These are phyloP conservation scores for Echeveria elegans DNA, from an alignment of 164 flowering plant species.

Conservation along the genomic window DNA sequence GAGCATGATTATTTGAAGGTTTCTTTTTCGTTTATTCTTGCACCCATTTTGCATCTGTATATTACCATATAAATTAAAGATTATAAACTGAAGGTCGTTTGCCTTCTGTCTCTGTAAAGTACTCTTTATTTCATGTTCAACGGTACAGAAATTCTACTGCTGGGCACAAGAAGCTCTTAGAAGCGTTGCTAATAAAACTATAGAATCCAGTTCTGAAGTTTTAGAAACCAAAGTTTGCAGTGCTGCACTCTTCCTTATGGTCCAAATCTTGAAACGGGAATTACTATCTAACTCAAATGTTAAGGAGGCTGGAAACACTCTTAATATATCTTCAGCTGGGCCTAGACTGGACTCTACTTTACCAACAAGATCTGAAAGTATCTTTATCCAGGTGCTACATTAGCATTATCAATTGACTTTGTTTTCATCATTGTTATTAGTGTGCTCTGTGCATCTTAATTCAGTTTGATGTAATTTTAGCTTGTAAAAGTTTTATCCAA, in stretches of 20 bases:
- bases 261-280: slow-evolving; percentile 88
- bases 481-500: background rate
- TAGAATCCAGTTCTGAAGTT: slow-evolving; percentile 41
- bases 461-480: background rate
- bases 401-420: background rate
- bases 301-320: slow-evolving; percentile 23
- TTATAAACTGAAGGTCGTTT: background rate
- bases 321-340: slow-evolving; percentile 33
- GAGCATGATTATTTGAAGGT: slow-evolving; percentile 83
- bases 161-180: slow-evolving; percentile 88
- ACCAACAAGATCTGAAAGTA: slow-evolving; percentile 46
- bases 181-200: slow-evolving; percentile 48
- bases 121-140: background rate
- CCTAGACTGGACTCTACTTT: slow-evolving; percentile 26
- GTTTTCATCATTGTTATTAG: background rate
- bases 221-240: slow-evolving; percentile 75
- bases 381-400: slow-evolving; percentile 65
- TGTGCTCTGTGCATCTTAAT: background rate
- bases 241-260: slow-evolving; percentile 77
- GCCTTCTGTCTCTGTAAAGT: too few relatives aligned
- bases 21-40: background rate
- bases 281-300: slow-evolving; percentile 32
- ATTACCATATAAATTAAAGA: background rate
- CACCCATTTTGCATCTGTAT: background rate
- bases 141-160: slow-evolving; percentile 56